Conservation (phyloP, 345 rosid genomes). For the Geranium rotundifolium region DNA sequence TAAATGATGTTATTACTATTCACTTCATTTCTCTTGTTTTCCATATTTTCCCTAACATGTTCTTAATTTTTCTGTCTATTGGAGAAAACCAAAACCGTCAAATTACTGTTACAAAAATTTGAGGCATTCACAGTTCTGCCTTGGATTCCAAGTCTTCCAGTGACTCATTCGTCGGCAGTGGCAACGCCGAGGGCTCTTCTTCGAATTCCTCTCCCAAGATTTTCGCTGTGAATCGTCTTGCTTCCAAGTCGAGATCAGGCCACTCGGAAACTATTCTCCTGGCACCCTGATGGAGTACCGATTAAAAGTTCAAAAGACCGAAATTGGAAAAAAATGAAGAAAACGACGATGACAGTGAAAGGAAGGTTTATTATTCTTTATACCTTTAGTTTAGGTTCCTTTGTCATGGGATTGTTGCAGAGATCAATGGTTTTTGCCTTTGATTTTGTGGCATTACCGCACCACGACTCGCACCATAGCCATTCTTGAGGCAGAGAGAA, state of each 20-base stretch:
- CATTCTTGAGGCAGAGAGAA: constrained; percentile 95
- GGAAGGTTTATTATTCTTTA: neutral
- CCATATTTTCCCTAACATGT: no score
- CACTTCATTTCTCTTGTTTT: no score
- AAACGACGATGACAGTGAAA: neutral
- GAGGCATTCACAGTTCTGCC: constrained; percentile 47
- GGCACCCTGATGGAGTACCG: constrained; percentile 51
- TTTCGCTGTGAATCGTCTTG: constrained; percentile 60
- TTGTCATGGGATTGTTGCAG: constrained; percentile 99
- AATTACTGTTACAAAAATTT: no score
- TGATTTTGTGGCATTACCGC: constrained; percentile 91
- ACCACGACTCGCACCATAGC: constrained; percentile 99
- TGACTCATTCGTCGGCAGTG: constrained; percentile 14
- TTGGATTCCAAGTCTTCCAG: constrained; percentile 46
- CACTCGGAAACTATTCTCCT: constrained; percentile 80
- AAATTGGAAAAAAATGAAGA: neutral
- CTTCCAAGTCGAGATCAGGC: constrained; percentile 70
- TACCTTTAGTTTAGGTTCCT: constrained; percentile 97
- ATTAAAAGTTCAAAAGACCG: neutral
- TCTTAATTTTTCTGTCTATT: no score
- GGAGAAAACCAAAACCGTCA: no score
- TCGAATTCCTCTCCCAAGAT: constrained; percentile 64
- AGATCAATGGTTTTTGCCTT: constrained; percentile 93
- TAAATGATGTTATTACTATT: no score
- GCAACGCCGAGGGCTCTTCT: constrained; percentile 26